Conservation (phyloP, 2,329 filamentous ascomycete genomes). For the Penicillium sp. region DNA sequence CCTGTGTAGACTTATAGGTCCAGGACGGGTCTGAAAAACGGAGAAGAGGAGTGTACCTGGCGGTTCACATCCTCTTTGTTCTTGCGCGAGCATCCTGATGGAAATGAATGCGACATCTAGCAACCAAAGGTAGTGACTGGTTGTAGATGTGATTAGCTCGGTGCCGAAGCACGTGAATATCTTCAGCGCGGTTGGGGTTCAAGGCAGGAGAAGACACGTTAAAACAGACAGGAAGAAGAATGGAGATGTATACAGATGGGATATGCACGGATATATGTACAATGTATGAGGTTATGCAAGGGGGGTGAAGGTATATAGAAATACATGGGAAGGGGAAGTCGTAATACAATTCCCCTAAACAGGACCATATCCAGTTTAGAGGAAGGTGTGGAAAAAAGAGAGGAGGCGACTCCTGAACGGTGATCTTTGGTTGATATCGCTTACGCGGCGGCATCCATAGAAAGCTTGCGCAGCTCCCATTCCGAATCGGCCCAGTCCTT, state of each 20-base stretch:
- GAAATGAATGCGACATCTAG: conserved; percentile 47
- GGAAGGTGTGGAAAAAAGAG: not conserved
- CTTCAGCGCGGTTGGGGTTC: conserved; percentile 21
- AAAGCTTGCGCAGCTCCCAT: conserved; percentile 76
- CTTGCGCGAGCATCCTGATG: conserved; percentile 46
- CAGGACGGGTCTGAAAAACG: conserved; percentile 56
- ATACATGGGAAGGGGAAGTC: conserved; percentile 15
- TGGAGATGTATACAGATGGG: conserved; percentile 16
- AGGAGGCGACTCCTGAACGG: not conserved
- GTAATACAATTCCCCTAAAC: conserved; percentile 5
- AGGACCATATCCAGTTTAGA: not conserved
- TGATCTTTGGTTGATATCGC: not conserved
- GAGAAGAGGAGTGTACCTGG: conserved; percentile 38
- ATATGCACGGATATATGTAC: conserved; percentile 29
- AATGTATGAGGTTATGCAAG: conserved; percentile 12
- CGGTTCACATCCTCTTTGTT: conserved; percentile 38
- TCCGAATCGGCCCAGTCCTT: conserved; percentile 69
- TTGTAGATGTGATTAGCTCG: conserved; percentile 51
- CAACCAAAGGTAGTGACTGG: conserved; percentile 45
- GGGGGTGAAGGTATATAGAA: conserved; percentile 13
- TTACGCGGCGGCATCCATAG: conserved; percentile 47
- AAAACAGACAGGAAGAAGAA: conserved; percentile 13
- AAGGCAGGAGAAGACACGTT: not conserved
- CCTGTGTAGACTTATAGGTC: conserved; percentile 48
- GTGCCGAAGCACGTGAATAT: conserved; percentile 50